These are phyloP conservation scores for Aspergillus costaricaensis DNA, from an alignment of 2,329 filamentous ascomycete species.

Conservation along the genomic window DNA sequence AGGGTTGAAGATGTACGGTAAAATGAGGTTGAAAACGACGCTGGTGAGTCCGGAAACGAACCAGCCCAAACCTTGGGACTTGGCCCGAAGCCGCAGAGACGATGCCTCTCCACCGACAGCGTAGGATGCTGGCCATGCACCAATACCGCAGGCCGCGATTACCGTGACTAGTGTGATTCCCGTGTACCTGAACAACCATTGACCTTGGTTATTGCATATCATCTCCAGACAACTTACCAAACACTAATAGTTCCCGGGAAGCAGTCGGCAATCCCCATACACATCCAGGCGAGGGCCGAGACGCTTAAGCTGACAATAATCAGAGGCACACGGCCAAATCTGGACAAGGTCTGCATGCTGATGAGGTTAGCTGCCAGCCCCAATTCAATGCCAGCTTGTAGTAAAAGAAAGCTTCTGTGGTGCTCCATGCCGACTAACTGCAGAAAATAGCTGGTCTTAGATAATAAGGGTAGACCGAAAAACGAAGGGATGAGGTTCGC, in stretches of 20 bases:
- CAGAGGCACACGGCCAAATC: conserved; percentile 45
- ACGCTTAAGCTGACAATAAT: conserved; percentile 26
- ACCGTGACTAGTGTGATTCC: conserved; percentile 49
- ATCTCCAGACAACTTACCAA: conserved; percentile 37
- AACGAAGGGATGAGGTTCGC: conserved; percentile 47
- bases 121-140: conserved; percentile 41
- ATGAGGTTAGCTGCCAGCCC: conserved; percentile 49
- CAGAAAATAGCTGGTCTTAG: conserved; percentile 46
- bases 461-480: conserved; percentile 50
- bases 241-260: conserved; percentile 41
- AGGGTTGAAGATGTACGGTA: conserved; percentile 56
- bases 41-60: conserved; percentile 44
- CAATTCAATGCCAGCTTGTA: conserved; percentile 50
- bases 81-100: conserved; percentile 40
- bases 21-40: conserved; percentile 48
- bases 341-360: conserved; percentile 49
- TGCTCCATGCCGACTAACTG: conserved; percentile 37
- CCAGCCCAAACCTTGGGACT: conserved; percentile 45
- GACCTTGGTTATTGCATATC: background rate
- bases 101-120: conserved; percentile 40
- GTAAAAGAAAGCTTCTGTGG: conserved; percentile 42
- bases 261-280: conserved; percentile 52
- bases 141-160: conserved; percentile 42
- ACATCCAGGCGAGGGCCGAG: conserved; percentile 44
- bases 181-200: conserved; percentile 38